These are phyloP conservation scores for Micractinium conductrix DNA, from an alignment of 139 green algal genomes.

Conservation along the genomic window DNA sequence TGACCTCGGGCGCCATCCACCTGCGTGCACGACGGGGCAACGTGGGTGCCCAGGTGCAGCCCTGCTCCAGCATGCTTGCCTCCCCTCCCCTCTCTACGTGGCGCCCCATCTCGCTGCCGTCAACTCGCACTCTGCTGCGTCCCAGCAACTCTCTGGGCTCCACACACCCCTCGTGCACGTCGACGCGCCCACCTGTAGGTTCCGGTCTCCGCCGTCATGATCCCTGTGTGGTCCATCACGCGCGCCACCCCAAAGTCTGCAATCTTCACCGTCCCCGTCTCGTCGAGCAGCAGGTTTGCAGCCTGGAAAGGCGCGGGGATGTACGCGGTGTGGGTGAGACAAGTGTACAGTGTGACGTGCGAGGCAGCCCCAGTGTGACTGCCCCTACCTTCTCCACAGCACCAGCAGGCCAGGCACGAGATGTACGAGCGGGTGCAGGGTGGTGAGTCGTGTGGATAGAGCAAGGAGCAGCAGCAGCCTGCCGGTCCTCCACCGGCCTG, in stretches of 20 bases:
- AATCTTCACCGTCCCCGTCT: slow-evolving; percentile 92
- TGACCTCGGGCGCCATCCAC: slow-evolving; percentile 99
- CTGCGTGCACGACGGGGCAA: slow-evolving; percentile 10
- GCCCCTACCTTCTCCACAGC: too few relatives aligned
- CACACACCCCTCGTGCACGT: too few relatives aligned
- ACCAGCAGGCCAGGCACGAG: not conserved
- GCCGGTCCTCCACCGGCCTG: not conserved
- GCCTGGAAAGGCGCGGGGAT: slow-evolving; percentile 63
- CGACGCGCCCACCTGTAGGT: slow-evolving; percentile 91
- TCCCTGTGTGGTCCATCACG: slow-evolving; percentile 81
- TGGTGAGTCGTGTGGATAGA: too few relatives aligned
- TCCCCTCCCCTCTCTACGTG: not conserved
- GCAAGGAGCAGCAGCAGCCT: not conserved
- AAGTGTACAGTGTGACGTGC: too few relatives aligned
- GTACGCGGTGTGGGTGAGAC: not conserved
- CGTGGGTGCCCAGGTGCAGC: not conserved
- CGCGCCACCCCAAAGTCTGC: slow-evolving; percentile 98
- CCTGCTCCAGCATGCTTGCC: not conserved
- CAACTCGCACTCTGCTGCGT: not conserved
- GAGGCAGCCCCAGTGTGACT: too few relatives aligned
- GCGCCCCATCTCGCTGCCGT: not conserved
- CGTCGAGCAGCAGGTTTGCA: slow-evolving; percentile 98
- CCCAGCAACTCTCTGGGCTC: not conserved
- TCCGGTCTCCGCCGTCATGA: slow-evolving; percentile 99
- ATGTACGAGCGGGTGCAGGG: not conserved